Evolutionary conservation across 345 rosid species (phyloP).

Genomic region (Camelina neglecta): DNA sequence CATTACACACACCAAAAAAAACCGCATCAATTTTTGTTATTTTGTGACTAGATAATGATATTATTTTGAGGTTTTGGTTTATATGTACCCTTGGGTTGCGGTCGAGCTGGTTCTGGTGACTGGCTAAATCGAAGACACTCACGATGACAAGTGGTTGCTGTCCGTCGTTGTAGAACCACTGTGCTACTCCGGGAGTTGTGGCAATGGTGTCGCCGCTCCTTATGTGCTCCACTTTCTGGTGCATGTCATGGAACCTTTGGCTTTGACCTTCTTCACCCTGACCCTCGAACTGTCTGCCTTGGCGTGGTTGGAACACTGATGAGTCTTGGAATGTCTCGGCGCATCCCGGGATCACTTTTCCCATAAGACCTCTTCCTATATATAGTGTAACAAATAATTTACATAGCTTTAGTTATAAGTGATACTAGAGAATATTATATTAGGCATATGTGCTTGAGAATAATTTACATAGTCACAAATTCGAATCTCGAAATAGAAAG

Average conservation of each 20-base stretch:
- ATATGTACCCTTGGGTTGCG: conserved; percentile 58
- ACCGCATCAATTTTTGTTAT: background rate
- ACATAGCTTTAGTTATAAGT: no score
- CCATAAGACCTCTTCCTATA: conserved; percentile 55
- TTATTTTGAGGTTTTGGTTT: background rate
- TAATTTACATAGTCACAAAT: background rate
- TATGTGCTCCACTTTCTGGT: conserved; percentile 61
- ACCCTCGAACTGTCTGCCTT: conserved; percentile 10
- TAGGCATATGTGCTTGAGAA: no score
- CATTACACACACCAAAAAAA: background rate
- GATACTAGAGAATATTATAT: no score
- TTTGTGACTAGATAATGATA: background rate
- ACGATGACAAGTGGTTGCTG: conserved; percentile 51
- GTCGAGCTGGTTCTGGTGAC: conserved; percentile 67
- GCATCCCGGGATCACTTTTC: conserved; percentile 60
- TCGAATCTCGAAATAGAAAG: background rate
- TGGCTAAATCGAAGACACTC: conserved; percentile 48
- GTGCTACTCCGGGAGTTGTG: conserved; percentile 57
- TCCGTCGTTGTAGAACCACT: conserved; percentile 70
- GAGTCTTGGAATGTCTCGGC: conserved; percentile 66
- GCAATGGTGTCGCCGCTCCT: conserved; percentile 61
- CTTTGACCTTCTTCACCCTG: conserved; percentile 25
- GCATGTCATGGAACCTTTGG: conserved; percentile 52
- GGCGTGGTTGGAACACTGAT: conserved; percentile 19
- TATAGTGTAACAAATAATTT: background rate